Evolutionary conservation across 441 rosid genomes (phyloP).

Genomic region (Theobroma grandiflorum): DNA sequence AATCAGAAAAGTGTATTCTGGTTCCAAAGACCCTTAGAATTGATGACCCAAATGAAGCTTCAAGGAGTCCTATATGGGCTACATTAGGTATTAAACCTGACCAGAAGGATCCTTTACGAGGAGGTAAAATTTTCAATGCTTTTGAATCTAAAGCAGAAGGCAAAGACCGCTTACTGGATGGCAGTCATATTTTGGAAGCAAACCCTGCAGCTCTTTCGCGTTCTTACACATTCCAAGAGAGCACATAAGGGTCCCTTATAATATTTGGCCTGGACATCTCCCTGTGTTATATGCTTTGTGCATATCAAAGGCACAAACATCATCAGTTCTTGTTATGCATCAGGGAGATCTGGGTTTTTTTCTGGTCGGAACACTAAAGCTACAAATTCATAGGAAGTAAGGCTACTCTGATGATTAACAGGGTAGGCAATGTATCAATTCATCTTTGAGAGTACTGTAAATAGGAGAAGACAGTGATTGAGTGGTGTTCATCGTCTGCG

Average conservation of each 20-base stretch:
- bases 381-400: conserved; percentile 1
- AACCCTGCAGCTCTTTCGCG: conserved; percentile 77
- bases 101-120: conserved; percentile 40
- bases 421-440: conserved; percentile 15
- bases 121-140: conserved; percentile 39
- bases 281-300: neutral
- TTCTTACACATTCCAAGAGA: conserved; percentile 63
- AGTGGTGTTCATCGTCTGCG: conserved; percentile 27
- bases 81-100: conserved; percentile 50
- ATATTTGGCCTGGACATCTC: neutral
- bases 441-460: conserved; percentile 39
- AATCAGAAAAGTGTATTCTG: conserved; percentile 48
- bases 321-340: neutral
- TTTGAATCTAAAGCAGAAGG: conserved; percentile 46
- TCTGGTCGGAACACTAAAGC: conserved; percentile 12
- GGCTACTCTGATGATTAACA: conserved; percentile 11
- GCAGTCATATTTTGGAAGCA: conserved; percentile 52
- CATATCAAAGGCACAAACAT: conserved; percentile 5
- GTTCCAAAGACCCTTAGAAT: conserved; percentile 68
- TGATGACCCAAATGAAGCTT: conserved; percentile 55
- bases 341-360: neutral
- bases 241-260: conserved; percentile 38
- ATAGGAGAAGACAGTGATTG: conserved; percentile 38
- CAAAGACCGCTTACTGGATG: conserved; percentile 37
- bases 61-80: conserved; percentile 61